phyloP scores from a whole-genome alignment of 257 asterid genomes.

The Linderniella brevidens region DNA sequence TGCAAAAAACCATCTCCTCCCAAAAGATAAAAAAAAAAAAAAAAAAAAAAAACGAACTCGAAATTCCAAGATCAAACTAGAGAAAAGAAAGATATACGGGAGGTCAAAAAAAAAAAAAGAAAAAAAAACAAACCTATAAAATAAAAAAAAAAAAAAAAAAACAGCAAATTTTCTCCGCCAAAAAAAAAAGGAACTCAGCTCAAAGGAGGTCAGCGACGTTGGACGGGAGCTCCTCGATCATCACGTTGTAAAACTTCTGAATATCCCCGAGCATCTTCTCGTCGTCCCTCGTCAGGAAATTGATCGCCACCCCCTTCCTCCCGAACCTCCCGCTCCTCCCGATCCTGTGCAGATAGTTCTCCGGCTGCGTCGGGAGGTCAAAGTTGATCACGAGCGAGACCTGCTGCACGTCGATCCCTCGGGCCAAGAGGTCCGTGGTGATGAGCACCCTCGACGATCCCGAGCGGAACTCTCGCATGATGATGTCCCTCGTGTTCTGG shows the following conservation, averaged over 20 bases:
- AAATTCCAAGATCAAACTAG: no score
- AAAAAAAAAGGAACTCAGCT: no score
- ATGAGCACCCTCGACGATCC: conserved; percentile 46
- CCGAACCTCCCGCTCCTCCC: conserved; percentile 77
- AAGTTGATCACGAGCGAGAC: conserved; percentile 67
- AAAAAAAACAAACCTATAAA: not conserved
- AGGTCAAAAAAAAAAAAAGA: no score
- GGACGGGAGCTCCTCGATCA: conserved; percentile 55
- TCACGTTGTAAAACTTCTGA: conserved; percentile 64
- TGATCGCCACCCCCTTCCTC: conserved; percentile 67
- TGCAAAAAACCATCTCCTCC: no score
- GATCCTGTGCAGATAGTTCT: conserved; percentile 63
- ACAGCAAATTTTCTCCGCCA: no score
- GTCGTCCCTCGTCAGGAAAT: conserved; percentile 43
- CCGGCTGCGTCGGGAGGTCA: conserved; percentile 71
- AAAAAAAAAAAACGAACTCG: no score
- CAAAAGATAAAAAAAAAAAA: no score
- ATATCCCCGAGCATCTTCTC: conserved; percentile 58
- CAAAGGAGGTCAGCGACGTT: conserved; percentile 65
- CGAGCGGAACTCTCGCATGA: conserved; percentile 71
- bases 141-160: not conserved
- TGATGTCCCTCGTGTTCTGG: conserved; percentile 66
- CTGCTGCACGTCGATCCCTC: conserved; percentile 42
- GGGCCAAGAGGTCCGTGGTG: conserved; percentile 31
- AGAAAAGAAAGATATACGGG: no score